Conservation (phyloP, 177 flowering plant genomes). For the Tripterygium wilfordii region DNA sequence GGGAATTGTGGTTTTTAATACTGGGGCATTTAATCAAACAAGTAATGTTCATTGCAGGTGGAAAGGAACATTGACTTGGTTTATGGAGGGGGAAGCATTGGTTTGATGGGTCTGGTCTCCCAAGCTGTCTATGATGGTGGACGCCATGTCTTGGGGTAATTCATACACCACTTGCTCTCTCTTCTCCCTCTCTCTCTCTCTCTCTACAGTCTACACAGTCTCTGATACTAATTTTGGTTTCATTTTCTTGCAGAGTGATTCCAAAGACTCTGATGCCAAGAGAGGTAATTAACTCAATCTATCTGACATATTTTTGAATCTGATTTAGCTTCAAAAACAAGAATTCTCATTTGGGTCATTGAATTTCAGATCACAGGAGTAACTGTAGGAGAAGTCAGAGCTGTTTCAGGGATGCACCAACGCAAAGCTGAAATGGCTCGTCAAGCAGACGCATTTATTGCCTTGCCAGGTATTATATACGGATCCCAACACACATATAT, state of each 20-base stretch:
- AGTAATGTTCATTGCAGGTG: slow-evolving; percentile 38
- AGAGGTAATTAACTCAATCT: slow-evolving; percentile 44
- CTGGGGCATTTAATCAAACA: neutral
- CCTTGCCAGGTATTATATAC: slow-evolving; percentile 58
- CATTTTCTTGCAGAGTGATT: slow-evolving; percentile 54
- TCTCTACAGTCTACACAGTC: neutral
- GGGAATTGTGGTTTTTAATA: neutral
- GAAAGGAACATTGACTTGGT: slow-evolving; percentile 81
- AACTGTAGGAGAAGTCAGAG: slow-evolving; percentile 75
- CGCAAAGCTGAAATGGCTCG: slow-evolving; percentile 94
- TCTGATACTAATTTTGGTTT: neutral
- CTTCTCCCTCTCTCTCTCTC: neutral
- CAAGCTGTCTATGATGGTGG: slow-evolving; percentile 79
- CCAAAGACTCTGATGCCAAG: slow-evolving; percentile 82
- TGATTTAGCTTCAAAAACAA: no score
- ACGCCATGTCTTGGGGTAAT: slow-evolving; percentile 75
- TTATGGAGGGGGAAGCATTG: slow-evolving; percentile 86
- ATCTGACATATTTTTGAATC: no score
- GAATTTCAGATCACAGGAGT: slow-evolving; percentile 54
- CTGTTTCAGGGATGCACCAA: slow-evolving; percentile 86
- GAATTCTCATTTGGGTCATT: no score
- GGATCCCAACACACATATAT: no score
- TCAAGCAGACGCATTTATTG: slow-evolving; percentile 89
- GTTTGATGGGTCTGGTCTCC: slow-evolving; percentile 81
- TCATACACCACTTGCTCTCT: neutral